Evolutionary conservation across 495 filamentous ascomycete genomes (phyloP), one percentile per base, ranked within the genome.

Genomic region (Chaetomium tenue): DNA sequence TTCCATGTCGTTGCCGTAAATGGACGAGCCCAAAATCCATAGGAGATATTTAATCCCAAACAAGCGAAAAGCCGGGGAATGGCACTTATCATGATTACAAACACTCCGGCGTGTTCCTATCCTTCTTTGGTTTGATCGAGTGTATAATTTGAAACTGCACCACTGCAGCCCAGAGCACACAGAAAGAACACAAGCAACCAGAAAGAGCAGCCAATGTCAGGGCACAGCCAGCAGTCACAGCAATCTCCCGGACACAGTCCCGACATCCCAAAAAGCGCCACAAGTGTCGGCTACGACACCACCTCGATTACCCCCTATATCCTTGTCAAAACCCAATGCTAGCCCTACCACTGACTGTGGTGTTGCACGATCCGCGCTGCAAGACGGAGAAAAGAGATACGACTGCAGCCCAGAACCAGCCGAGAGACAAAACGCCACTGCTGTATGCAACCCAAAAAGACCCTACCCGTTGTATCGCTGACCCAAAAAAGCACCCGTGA

Each of bases 231-330:
- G n/a, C 8, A 28, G 8, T 12, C 33, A 37, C 33, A 37, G 11
- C 6, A 37, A 5, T 20, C 22, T n/a, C 20, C 28, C 26, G 59
- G 59, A 26, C 59, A 52, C 33, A 51, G 25, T 50, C 28, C 33
- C 33, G 9, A 18, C 5, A 20, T 6, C 26, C 5, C 20, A 4
- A 30, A 44, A 28, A 28, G 20, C 60, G 48, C 60, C 48, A 44
- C 60, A 8, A 30, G 60, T 54, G 23, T 62, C 60, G 50, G 23
- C 60, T 51, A 39, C 5, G 23, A 59, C 58, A 46, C 50, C 20
- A 22, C 39, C 39, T 8, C 12, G 12, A 44, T 23, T 39, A 54
- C 2, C 39, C 23, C 15, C 51, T 15, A 16, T 6, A 47, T 55
- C 51, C 51, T 28, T 63, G 40, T 39, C n/a, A 33, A 55, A 52